Conservation (phyloP, 2,329 filamentous ascomycete species). For the Samsoniella hepiali region DNA sequence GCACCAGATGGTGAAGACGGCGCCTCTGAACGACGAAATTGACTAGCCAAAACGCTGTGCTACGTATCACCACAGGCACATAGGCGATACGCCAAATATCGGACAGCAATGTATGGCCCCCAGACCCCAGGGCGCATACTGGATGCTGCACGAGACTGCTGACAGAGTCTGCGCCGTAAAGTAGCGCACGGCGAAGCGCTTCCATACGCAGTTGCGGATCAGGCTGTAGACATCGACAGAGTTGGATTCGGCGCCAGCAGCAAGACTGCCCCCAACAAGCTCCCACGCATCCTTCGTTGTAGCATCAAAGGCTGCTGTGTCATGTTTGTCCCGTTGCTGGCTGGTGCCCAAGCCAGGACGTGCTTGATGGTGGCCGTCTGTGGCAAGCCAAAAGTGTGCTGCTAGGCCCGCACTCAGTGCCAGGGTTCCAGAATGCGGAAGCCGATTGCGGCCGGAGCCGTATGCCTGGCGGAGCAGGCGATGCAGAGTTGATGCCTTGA, state of each 20-base stretch:
- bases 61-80: background rate
- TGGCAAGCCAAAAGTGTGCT: background rate
- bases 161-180: background rate
- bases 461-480: background rate
- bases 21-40: background rate
- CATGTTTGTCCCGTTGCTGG: background rate
- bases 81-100: background rate
- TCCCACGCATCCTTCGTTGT: background rate
- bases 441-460: slow-evolving; percentile 1
- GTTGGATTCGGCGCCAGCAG: background rate
- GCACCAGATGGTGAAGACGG: background rate
- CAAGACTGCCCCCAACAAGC: background rate
- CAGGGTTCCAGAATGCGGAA: background rate
- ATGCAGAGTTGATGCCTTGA: background rate
- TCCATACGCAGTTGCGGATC: too few species aligned
- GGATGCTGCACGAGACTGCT: background rate
- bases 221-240: background rate
- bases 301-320: background rate
- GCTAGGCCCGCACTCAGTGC: background rate
- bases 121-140: background rate
- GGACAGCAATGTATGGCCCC: background rate
- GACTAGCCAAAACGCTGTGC: background rate
- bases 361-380: background rate
- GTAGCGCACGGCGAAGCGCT: background rate
- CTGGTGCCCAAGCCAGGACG: background rate